A percentile compares a stretch with the other conserved stretches of the same genome.
These are phyloP conservation scores for Penicillium bialowiezense DNA, from an alignment of 495 filamentous ascomycete species.

Conservation along the genomic window DNA sequence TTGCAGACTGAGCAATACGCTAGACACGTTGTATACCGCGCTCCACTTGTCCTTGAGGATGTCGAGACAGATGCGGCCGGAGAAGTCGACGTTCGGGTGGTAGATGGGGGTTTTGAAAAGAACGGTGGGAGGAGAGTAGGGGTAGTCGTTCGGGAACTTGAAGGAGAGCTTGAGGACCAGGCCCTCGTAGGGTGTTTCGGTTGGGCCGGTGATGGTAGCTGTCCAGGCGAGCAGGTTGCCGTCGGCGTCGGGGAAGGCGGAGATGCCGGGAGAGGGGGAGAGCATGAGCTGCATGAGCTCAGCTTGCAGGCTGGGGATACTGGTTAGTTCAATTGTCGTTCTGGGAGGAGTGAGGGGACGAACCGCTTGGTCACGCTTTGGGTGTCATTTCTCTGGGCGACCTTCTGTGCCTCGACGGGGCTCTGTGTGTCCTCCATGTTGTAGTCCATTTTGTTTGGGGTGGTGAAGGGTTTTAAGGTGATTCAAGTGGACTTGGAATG, in stretches of 20 bases:
- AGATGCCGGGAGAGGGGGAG: conserved; percentile 86
- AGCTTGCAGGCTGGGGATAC: conserved; percentile 72
- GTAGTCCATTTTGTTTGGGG: conserved; percentile 53
- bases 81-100: conserved; percentile 92
- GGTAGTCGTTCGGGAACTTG: conserved; percentile 87
- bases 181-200: conserved; percentile 84
- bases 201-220: conserved; percentile 88
- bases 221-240: conserved; percentile 90
- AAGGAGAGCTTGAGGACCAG: conserved; percentile 93
- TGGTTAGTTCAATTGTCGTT: conserved; percentile 5
- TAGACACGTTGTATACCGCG: conserved; percentile 90
- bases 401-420: conserved; percentile 57
- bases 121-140: conserved; percentile 88
- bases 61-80: conserved; percentile 89
- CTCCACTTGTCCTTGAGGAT: conserved; percentile 99
- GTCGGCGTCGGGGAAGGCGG: conserved; percentile 87
- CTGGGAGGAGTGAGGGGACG: conserved; percentile 10
- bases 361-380: conserved; percentile 82
- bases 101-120: conserved; percentile 93
- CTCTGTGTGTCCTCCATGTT: conserved; percentile 71
- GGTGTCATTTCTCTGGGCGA: conserved; percentile 54
- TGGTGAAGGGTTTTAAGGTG: background rate
- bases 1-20: conserved; percentile 88
- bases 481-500: conserved; percentile 26
- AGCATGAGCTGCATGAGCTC: conserved; percentile 99